Evolutionary conservation across 2,329 filamentous ascomycete species (phyloP).

Genomic region (Claviceps spartinae): DNA sequence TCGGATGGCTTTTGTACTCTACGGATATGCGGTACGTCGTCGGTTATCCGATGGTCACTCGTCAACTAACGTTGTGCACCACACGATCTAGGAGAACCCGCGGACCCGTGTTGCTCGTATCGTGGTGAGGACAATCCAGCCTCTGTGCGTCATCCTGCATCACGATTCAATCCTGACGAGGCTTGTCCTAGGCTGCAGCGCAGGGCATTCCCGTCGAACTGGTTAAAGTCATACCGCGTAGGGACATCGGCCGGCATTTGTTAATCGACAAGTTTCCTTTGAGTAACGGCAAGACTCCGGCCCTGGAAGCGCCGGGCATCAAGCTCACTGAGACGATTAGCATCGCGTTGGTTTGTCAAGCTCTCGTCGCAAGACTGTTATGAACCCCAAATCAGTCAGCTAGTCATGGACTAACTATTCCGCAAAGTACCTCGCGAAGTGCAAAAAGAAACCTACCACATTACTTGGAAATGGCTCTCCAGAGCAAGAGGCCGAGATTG

Average conservation of each 20-base stretch:
- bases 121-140: background rate
- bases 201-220: background rate
- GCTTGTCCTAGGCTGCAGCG: background rate
- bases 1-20: background rate
- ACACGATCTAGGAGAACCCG: background rate
- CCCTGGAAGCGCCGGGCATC: background rate
- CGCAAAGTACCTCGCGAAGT: background rate
- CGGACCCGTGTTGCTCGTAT: background rate
- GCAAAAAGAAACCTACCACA: background rate
- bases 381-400: background rate
- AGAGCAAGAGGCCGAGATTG: background rate
- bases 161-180: background rate
- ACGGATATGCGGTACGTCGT: background rate
- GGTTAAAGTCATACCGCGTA: background rate
- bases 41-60: background rate
- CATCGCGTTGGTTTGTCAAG: background rate
- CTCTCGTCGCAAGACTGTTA: background rate
- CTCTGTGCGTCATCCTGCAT: background rate
- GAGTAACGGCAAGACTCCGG: conserved; percentile 1
- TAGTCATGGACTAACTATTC: background rate
- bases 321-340: background rate
- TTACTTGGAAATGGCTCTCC: conserved; percentile 1
- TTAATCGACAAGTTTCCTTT: background rate
- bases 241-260: background rate
- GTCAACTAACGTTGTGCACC: background rate